Evolutionary conservation across 148 eudicot genomes (phyloP).

Genomic region (Tetragonia tetragonoides): DNA sequence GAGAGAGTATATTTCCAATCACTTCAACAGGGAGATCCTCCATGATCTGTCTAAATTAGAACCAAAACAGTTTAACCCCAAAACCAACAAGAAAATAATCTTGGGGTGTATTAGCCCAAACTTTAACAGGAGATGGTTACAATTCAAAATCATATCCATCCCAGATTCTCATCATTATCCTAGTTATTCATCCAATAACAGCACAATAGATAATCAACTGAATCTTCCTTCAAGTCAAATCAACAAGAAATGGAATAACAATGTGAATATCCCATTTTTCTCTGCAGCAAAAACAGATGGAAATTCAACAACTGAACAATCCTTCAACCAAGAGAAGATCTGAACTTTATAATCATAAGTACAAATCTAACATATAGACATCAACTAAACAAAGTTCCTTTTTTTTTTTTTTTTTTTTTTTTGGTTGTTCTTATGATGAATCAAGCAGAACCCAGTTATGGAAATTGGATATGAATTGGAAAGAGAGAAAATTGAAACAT

Average conservation of each 20-base stretch:
- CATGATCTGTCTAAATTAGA: slow-evolving; percentile 34
- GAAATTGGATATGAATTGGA: background rate
- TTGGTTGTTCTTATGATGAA: background rate
- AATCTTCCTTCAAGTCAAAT: background rate
- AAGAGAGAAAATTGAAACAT: slow-evolving; percentile 18
- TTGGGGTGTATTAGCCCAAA: slow-evolving; percentile 8
- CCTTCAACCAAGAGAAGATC: slow-evolving; percentile 23
- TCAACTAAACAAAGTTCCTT: background rate
- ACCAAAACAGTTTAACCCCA: slow-evolving; percentile 15
- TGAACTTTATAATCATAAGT: slow-evolving; percentile 14
- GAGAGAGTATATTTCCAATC: slow-evolving; percentile 84
- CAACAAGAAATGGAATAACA: background rate
- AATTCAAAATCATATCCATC: slow-evolving; percentile 3
- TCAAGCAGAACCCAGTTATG: background rate
- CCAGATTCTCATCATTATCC: slow-evolving; percentile 11
- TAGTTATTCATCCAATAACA: slow-evolving; percentile 9
- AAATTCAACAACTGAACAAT: slow-evolving; percentile 11
- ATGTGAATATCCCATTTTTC: background rate
- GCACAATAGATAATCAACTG: background rate
- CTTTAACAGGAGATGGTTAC: slow-evolving; percentile 2
- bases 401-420: background rate
- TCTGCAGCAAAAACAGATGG: background rate
- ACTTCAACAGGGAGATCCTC: slow-evolving; percentile 86
- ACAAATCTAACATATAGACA: slow-evolving; percentile 9
- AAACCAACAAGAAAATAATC: slow-evolving; percentile 11